These are phyloP conservation scores for Patellifolia procumbens DNA, from an alignment of 179 eudicot species.

Conservation along the genomic window DNA sequence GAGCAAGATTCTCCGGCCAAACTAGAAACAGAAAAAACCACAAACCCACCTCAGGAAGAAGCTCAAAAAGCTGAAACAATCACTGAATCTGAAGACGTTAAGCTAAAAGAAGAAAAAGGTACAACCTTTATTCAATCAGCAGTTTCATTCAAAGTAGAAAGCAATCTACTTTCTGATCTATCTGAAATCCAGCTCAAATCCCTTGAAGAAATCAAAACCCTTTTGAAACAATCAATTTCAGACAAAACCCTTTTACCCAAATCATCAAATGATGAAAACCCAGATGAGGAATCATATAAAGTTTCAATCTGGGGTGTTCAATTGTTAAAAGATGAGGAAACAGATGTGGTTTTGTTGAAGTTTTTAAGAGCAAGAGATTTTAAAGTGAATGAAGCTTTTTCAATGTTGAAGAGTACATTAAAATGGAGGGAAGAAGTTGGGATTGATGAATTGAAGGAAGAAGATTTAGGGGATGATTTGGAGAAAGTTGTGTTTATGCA, in stretches of 20 bases:
- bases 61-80: background rate
- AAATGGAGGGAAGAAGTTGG: constrained; percentile 61
- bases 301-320: constrained; percentile 84
- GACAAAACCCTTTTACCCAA: constrained; percentile 49
- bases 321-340: constrained; percentile 64
- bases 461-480: constrained; percentile 39
- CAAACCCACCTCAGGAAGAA: background rate
- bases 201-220: constrained; percentile 55
- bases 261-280: constrained; percentile 30
- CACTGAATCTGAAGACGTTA: constrained; percentile 29
- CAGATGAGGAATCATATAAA: constrained; percentile 31
- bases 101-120: background rate
- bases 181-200: constrained; percentile 59
- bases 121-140: constrained; percentile 40
- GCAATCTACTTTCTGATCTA: constrained; percentile 50
- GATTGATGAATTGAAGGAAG: constrained; percentile 57
- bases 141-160: constrained; percentile 49
- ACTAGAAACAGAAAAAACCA: background rate
- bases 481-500: constrained; percentile 56
- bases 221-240: constrained; percentile 49
- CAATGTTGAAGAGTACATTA: constrained; percentile 63
- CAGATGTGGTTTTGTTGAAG: constrained; percentile 69
- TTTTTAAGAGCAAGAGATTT: constrained; percentile 84
- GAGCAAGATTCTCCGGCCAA: constrained; percentile 4
- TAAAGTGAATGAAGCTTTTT: constrained; percentile 76